Percentiles rank a stretch among this genome's conserved stretches.
These are phyloP conservation scores for Blastobotrys peoriensis DNA, from an alignment of 805 yeast genomes.

Conservation along the genomic window DNA sequence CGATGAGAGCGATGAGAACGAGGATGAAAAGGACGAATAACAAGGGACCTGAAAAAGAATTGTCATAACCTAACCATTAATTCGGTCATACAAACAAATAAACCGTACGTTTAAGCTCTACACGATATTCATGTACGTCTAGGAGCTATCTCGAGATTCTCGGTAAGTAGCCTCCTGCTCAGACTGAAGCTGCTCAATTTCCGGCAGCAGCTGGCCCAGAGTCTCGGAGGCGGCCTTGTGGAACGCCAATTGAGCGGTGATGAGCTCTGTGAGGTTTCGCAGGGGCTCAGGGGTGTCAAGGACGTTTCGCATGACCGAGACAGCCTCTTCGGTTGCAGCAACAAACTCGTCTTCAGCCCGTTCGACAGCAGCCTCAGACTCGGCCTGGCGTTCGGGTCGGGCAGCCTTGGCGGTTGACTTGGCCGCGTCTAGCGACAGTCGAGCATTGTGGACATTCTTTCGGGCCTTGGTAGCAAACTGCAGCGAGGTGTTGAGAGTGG, in stretches of 20 bases:
- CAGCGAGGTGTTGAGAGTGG: conserved; percentile 55
- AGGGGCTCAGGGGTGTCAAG: conserved; percentile 65
- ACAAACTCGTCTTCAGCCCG: conserved; percentile 86
- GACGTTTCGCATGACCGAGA: conserved; percentile 73
- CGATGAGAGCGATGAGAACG: conserved; percentile 31
- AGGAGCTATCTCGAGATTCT: conserved; percentile 24
- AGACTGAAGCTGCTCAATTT: conserved; percentile 53
- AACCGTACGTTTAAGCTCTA: not conserved
- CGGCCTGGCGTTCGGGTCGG: conserved; percentile 62
- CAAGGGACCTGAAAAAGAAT: conserved; percentile 3
- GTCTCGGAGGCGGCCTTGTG: conserved; percentile 69
- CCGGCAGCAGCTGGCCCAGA: conserved; percentile 58
- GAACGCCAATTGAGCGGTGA: conserved; percentile 73
- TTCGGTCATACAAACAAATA: no score
- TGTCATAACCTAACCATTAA: no score
- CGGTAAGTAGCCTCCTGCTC: conserved; percentile 39
- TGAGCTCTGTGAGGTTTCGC: conserved; percentile 59
- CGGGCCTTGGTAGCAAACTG: conserved; percentile 63
- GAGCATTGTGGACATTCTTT: conserved; percentile 66
- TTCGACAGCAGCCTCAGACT: conserved; percentile 70
- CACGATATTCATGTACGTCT: not conserved
- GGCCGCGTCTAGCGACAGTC: conserved; percentile 75
- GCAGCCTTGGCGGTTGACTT: conserved; percentile 49
- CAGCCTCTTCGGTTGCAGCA: conserved; percentile 83
- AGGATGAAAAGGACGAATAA: conserved; percentile 19